These are phyloP conservation scores for Chondrostereum purpureum DNA, from an alignment of 1,284 basidiomycete species.

Conservation along the genomic window DNA sequence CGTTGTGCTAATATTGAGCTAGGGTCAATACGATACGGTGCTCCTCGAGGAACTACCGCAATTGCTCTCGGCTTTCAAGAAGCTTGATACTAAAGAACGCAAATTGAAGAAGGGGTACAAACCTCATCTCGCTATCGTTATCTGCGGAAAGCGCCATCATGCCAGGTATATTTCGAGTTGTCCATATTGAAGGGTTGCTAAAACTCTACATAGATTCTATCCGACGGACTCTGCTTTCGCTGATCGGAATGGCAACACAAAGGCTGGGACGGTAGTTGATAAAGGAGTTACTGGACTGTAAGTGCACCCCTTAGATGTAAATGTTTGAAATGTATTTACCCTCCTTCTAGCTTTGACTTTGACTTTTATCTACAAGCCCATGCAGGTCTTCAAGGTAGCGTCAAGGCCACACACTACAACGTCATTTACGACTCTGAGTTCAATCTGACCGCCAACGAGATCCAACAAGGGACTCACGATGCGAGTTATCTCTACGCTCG, in stretches of 20 bases:
- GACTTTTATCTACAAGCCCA: constrained; percentile 80
- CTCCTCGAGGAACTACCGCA: constrained; percentile 50
- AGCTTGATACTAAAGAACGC: constrained; percentile 35
- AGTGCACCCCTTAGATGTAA: constrained; percentile 14
- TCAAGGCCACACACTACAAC: constrained; percentile 66
- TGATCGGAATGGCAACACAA: constrained; percentile 63
- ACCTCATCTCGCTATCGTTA: constrained; percentile 62
- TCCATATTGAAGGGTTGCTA: background rate
- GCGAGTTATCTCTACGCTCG: constrained; percentile 65
- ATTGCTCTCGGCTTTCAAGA: constrained; percentile 51
- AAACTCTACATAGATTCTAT: constrained; percentile 40
- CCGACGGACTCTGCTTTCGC: constrained; percentile 41
- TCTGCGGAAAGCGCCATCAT: constrained; percentile 78
- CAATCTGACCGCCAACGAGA: constrained; percentile 51
- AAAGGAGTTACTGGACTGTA: constrained; percentile 65
- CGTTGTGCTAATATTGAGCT: background rate
- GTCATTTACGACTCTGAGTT: constrained; percentile 74
- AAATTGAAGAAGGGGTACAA: constrained; percentile 43
- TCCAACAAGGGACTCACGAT: constrained; percentile 63
- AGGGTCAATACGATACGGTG: constrained; percentile 66
- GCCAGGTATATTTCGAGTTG: constrained; percentile 34
- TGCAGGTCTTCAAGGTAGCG: constrained; percentile 58
- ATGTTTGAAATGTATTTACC: constrained; percentile 2
- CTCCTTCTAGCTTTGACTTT: constrained; percentile 46
- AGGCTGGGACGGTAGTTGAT: constrained; percentile 70